phyloP scores from a whole-genome alignment of 192 early-diverging fungal species.

The Funneliformis geosporum region DNA sequence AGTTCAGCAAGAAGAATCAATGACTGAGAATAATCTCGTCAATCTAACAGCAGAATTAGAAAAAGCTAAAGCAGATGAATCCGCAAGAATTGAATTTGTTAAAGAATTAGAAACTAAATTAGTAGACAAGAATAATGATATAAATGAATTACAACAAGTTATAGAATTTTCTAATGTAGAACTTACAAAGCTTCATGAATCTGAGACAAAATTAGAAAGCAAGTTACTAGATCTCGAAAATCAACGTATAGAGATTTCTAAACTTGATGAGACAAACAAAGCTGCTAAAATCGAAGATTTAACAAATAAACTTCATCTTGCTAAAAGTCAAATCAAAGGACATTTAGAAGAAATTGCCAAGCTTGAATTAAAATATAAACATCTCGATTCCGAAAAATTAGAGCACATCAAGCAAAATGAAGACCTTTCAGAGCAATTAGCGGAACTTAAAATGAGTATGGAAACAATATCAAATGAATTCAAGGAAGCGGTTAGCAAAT shows the following conservation, averaged over 20 bases:
- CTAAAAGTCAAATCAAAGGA: background rate
- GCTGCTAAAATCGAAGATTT: too few relatives aligned
- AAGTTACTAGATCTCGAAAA: background rate
- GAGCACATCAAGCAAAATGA: background rate
- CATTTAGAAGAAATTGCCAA: background rate
- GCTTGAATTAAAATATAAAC: background rate
- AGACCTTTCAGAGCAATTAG: constrained; percentile 24
- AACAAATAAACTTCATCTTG: background rate
- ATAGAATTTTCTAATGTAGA: background rate
- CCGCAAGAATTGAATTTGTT: background rate
- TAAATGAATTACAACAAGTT: background rate
- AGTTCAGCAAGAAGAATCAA: background rate
- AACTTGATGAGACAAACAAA: too few relatives aligned
- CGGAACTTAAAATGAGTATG: constrained; percentile 38
- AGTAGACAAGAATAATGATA: background rate
- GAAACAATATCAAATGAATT: constrained; percentile 43
- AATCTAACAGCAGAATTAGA: background rate
- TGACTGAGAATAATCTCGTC: background rate
- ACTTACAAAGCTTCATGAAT: background rate
- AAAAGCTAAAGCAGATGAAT: background rate
- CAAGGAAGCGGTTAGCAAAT: constrained; percentile 33
- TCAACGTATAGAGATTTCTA: background rate
- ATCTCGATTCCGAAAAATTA: background rate
- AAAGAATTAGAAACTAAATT: background rate
- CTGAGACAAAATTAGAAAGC: background rate